Percentiles rank a stretch among this genome's conserved stretches.
Conservation (phyloP, 164 flowering plant species). For the Pachysandra terminalis region DNA sequence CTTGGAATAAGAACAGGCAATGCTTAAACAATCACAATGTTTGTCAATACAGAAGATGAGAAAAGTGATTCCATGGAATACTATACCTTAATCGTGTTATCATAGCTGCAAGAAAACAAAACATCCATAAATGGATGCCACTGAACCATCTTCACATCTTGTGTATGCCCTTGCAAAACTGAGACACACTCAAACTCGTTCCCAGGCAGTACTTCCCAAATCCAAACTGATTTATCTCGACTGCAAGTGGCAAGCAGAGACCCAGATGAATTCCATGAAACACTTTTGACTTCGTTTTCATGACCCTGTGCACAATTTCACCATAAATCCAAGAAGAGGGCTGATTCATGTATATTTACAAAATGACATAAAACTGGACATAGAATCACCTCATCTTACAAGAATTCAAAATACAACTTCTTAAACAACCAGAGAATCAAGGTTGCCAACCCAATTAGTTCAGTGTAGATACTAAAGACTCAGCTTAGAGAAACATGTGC, state of each 20-base stretch:
- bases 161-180: slow-evolving; percentile 92
- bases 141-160: slow-evolving; percentile 96
- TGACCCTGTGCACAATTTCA: slow-evolving; percentile 58
- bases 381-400: too few relatives aligned
- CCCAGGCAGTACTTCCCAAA: slow-evolving; percentile 86
- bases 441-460: too few relatives aligned
- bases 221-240: slow-evolving; percentile 96
- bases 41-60: neutral
- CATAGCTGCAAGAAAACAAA: slow-evolving; percentile 90
- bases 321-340: neutral
- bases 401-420: too few relatives aligned
- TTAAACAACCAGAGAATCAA: too few relatives aligned
- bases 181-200: slow-evolving; percentile 87
- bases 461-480: too few relatives aligned
- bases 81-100: slow-evolving; percentile 77
- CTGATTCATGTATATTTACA: too few relatives aligned
- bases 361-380: too few relatives aligned
- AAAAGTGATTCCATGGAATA: neutral
- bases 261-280: slow-evolving; percentile 92
- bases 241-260: slow-evolving; percentile 87
- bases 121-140: slow-evolving; percentile 89
- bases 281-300: slow-evolving; percentile 94
- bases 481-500: too few relatives aligned
- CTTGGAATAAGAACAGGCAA: neutral
- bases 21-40: neutral